phyloP scores from a whole-genome alignment of 305 asterid species.

The Fraxinus latifolia region DNA sequence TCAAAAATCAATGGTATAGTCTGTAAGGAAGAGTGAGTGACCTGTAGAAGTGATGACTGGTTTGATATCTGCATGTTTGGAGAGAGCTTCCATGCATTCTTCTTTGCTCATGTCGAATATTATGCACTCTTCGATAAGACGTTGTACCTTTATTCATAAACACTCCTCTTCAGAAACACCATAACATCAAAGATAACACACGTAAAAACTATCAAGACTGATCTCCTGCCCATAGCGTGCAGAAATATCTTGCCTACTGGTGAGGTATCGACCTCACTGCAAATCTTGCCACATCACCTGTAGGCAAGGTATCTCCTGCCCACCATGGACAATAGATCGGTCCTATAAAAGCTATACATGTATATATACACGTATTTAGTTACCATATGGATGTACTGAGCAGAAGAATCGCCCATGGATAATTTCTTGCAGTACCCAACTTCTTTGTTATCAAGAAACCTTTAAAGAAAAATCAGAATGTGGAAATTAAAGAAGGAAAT shows the following conservation, averaged over 20 bases:
- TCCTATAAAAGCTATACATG: too few relatives aligned
- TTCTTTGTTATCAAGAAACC: not conserved
- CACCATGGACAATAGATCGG: too few relatives aligned
- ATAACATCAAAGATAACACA: not conserved
- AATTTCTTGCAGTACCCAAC: not conserved
- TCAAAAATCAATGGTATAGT: not conserved
- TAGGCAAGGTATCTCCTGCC: too few relatives aligned
- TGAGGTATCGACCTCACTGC: too few relatives aligned
- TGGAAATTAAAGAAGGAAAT: not conserved
- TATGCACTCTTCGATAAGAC: conserved; percentile 81
- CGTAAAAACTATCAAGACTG: not conserved
- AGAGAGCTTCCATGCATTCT: conserved; percentile 92
- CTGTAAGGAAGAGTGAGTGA: not conserved
- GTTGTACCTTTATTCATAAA: conserved; percentile 54
- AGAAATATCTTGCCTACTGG: too few relatives aligned
- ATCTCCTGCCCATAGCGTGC: too few relatives aligned
- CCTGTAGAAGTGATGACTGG: conserved; percentile 89
- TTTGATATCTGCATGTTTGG: conserved; percentile 76
- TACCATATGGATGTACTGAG: conserved; percentile 72
- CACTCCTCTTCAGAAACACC: not conserved
- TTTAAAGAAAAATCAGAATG: not conserved
- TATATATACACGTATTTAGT: not conserved
- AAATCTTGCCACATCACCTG: too few relatives aligned
- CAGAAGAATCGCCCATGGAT: conserved; percentile 61
- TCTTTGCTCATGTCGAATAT: conserved; percentile 73